Evolutionary conservation across 768 basidiomycete genomes (phyloP), one percentile per base, ranked within the genome.

Genomic region (Mycena metata): DNA sequence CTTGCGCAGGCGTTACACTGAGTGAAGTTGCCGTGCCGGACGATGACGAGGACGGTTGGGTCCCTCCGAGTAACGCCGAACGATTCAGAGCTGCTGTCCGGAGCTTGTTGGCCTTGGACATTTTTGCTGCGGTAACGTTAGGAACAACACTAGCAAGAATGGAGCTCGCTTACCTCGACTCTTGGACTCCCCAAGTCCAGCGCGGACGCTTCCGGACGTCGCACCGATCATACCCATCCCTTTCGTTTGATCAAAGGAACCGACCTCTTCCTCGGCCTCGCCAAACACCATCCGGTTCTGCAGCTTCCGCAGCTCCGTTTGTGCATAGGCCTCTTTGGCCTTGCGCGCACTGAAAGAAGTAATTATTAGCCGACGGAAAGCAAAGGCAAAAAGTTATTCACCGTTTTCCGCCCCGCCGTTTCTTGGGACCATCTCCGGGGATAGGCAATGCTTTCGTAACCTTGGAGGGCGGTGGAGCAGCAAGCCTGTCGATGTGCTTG

Each of bases 271-370:
- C 76, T 99, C 98, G 1, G 91, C 92, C 79, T 97, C 91, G 46
- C 97, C 98, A 74, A 99, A 99, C 62, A 85, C 89, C 93, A 99
- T 93, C 52, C 98, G 90, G 78, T 99, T 99, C 81, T 99, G 97
- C 70, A 98, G 84, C 80, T 99, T 99, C 69, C 96, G 91, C 50
- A 99, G 84, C 77, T 99, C 98, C 2, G 98, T 99, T 80, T 96
- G 94, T 6, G 96, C 96, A 75, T 96, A 96, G 1, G 96, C 96
- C 80, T 99, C 98, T 77, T 99, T 99, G n/a, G 96, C 94, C 77
- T 98, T 97, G 51, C 98, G 90, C 1, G 97, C 98, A 10, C 96
- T 98, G 70, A 16, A 35, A 30, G 43, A 47, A 47, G 69, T 21
- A 8, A 61, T 55, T 17, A 39, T 62, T 60, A 55, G 35, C 59